Percentiles rank a stretch among this genome's conserved stretches.
Conservation (phyloP, 345 rosid species). For the Tarenaya hassleriana region DNA sequence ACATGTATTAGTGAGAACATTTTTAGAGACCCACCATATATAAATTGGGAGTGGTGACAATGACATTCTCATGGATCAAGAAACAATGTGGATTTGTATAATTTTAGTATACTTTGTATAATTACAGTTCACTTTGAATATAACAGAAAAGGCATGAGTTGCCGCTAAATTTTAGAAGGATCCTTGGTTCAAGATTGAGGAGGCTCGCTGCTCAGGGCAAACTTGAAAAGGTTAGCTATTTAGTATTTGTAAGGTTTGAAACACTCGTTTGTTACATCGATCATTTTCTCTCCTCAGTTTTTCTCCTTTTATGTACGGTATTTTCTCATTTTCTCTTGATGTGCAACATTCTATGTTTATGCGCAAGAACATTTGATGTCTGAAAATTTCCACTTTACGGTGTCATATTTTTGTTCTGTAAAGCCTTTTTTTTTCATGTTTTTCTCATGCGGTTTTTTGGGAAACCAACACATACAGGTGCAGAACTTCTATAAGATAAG, state of each 20-base stretch:
- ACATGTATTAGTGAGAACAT: slow-evolving; percentile 1
- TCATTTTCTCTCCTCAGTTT: too few species aligned
- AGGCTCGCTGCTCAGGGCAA: slow-evolving; percentile 67
- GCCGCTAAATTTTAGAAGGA: slow-evolving; percentile 57
- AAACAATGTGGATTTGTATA: too few species aligned
- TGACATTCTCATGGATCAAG: neutral
- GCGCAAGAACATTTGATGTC: too few species aligned
- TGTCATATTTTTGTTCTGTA: slow-evolving; percentile 6
- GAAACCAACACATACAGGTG: slow-evolving; percentile 39
- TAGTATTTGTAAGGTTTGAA: slow-evolving; percentile 26
- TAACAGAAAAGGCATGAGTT: slow-evolving; percentile 56
- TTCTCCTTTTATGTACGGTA: slow-evolving; percentile 6
- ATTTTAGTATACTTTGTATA: too few species aligned
- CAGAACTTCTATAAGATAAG: slow-evolving; percentile 55
- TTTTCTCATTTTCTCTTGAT: too few species aligned
- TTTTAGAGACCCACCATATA: neutral
- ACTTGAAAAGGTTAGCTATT: slow-evolving; percentile 56
- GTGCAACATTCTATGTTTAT: neutral
- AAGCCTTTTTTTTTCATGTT: neutral
- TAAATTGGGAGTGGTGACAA: too few species aligned
- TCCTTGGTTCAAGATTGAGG: slow-evolving; percentile 58
- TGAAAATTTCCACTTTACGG: too few species aligned
- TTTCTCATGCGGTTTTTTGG: slow-evolving; percentile 11
- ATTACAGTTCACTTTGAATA: slow-evolving; percentile 14
- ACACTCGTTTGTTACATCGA: slow-evolving; percentile 23